Base-by-base conservation (phyloP, 176 grass and related monocot species). In the Hordeum marinum region DNA sequence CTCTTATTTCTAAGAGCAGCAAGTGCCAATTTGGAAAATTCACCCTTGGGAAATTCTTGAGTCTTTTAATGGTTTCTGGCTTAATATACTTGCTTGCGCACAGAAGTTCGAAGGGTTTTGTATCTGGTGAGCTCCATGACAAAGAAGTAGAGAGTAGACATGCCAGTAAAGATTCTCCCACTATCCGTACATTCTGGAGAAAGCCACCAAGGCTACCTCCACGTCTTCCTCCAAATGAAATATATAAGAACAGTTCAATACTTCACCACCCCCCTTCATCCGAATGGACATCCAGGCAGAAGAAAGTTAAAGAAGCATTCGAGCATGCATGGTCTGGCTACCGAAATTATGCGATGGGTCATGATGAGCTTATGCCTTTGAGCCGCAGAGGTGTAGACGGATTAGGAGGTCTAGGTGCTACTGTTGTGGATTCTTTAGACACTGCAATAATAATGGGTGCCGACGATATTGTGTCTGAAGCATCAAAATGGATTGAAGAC, bases 371-470 rank as follows among this genome's bases (percentile, higher is more conserved):
- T 80, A 98, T 95, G 93, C 96, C 96, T 82, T 68, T 94, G 58
- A 94, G 88, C 82, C 90, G 79, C 60, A 92, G 91, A 90, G 96
- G 96, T 54, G 69, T 64, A 76, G 91, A 98, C 80, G 93, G 96
- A 76, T 92, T 98, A 87, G 93, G 96, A 84, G 96, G 96, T 80
- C 82, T 98, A 57, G 96, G 96, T 27, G 93, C 96, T 48, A 98
- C 96, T 69, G 37, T 95, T 26, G 87, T 98, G 23, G 96, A 98
- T 90, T 91, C 96, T 45, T 88, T 98, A 71, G 96, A 98, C 66
- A 98, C 96, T 63, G 93, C 91, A 4, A 95, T 98, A 72, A 98
- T 95, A 91, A 98, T 98, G 96, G 93, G 91, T 41, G 86, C 90
- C 81, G 86, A 98, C 62, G 84, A 89, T 62, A 81, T 95, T 75